Conservation (phyloP, 495 filamentous ascomycete genomes). For the Astrothelium subdiscretum region DNA sequence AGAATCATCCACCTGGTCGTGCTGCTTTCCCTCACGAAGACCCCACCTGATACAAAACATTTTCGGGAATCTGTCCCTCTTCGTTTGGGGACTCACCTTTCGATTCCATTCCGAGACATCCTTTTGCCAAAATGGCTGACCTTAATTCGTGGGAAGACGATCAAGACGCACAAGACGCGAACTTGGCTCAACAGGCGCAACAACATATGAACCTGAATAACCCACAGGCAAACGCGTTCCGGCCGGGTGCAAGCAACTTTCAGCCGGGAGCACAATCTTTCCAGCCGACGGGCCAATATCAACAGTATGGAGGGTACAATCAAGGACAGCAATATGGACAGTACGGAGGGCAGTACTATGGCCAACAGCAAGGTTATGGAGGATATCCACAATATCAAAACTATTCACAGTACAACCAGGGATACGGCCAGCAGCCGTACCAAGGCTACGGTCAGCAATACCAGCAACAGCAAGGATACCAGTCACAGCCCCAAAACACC, state of each 20-base stretch:
- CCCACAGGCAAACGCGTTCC: slow-evolving; percentile 47
- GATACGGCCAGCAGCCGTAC: slow-evolving; percentile 24
- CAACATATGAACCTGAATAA: slow-evolving; percentile 61
- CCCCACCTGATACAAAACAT: no score
- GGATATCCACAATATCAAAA: slow-evolving; percentile 24
- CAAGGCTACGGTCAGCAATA: slow-evolving; percentile 26
- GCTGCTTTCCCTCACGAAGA: no score
- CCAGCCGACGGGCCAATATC: slow-evolving; percentile 52
- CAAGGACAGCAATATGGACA: slow-evolving; percentile 43
- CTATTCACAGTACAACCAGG: slow-evolving; percentile 47
- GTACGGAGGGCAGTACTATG: slow-evolving; percentile 22
- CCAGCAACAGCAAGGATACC: slow-evolving; percentile 29
- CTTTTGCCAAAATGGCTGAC: slow-evolving; percentile 54
- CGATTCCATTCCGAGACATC: not conserved
- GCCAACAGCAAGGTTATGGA: slow-evolving; percentile 26
- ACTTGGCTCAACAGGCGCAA: slow-evolving; percentile 68
- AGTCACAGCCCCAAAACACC: slow-evolving; percentile 45
- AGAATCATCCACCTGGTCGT: not conserved
- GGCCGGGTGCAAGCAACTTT: slow-evolving; percentile 69
- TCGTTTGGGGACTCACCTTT: not conserved
- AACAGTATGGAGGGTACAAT: slow-evolving; percentile 41
- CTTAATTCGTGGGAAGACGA: slow-evolving; percentile 96
- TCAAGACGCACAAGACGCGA: slow-evolving; percentile 73
- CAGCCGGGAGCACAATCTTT: slow-evolving; percentile 66
- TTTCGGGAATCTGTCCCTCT: not conserved